phyloP scores from a whole-genome alignment of 2,329 filamentous ascomycete genomes.

The Lecanicillium sp. region DNA sequence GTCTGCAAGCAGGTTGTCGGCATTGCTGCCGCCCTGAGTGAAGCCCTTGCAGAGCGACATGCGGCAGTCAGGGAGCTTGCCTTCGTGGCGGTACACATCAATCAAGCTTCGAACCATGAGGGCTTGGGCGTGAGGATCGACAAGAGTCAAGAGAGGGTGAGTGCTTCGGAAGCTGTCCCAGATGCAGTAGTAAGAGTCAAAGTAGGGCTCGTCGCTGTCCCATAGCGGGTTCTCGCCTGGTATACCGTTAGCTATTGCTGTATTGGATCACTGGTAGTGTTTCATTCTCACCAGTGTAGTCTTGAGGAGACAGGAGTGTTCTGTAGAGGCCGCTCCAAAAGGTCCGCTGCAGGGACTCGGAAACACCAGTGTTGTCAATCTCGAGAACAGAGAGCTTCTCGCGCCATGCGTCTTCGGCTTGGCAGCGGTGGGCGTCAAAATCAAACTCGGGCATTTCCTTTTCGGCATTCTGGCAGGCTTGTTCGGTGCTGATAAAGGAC shows the following conservation, averaged over 20 bases:
- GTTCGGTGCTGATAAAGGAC: constrained; percentile 58
- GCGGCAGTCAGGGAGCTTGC: constrained; percentile 65
- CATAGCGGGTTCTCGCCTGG: constrained; percentile 65
- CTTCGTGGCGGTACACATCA: constrained; percentile 62
- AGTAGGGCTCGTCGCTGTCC: constrained; percentile 64
- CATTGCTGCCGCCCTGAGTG: constrained; percentile 70
- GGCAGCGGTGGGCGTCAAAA: constrained; percentile 46
- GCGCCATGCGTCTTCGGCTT: constrained; percentile 53
- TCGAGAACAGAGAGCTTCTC: constrained; percentile 52
- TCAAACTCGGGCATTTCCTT: constrained; percentile 58
- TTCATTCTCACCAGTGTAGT: constrained; percentile 45
- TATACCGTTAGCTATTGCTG: constrained; percentile 61
- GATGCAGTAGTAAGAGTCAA: constrained; percentile 60
- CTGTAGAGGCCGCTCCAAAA: constrained; percentile 69
- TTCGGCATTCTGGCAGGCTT: constrained; percentile 64
- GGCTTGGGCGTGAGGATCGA: constrained; percentile 60
- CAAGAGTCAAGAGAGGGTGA: constrained; percentile 61
- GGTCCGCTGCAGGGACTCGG: constrained; percentile 48
- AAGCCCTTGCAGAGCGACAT: constrained; percentile 72
- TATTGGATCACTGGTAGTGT: constrained; percentile 26
- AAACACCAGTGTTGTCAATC: constrained; percentile 45
- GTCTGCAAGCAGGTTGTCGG: constrained; percentile 63
- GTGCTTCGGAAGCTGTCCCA: constrained; percentile 69
- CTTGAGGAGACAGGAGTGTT: constrained; percentile 61
- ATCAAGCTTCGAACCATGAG: constrained; percentile 63